These are phyloP conservation scores for Edaphochlamys debaryana DNA, from an alignment of 139 green algal genomes.

Conservation along the genomic window DNA sequence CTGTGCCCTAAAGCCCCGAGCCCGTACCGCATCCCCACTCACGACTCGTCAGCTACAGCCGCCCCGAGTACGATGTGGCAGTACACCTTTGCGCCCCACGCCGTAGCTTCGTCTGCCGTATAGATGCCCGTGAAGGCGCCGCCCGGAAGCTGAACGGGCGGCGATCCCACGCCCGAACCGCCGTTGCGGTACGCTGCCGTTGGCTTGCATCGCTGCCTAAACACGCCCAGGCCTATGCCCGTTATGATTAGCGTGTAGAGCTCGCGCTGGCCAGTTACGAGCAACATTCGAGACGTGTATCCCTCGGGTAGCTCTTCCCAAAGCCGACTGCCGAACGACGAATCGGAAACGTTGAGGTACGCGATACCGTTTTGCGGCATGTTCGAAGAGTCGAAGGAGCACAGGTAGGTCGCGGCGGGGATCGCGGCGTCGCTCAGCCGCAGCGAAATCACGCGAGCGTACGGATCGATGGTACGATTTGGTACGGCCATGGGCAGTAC, in stretches of 20 bases:
- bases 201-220: neutral
- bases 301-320: neutral
- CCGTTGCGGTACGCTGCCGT: neutral
- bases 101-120: neutral
- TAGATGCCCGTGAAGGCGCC: neutral
- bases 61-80: slow-evolving; percentile 13
- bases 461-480: neutral
- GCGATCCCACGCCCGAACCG: neutral
- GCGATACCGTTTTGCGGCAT: neutral
- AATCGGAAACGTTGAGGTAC: slow-evolving; percentile 2
- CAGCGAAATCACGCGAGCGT: neutral
- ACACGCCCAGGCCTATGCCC: neutral
- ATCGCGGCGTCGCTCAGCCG: neutral
- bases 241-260: neutral
- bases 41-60: neutral
- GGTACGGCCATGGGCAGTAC: neutral
- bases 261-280: neutral
- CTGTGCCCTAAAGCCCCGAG: too few relatives aligned
- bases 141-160: neutral
- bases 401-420: slow-evolving; percentile 2
- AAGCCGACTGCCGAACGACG: neutral
- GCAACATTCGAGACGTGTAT: neutral
- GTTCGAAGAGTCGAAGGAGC: neutral
- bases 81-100: slow-evolving; percentile 16
- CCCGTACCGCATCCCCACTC: neutral